phyloP scores from a whole-genome alignment of 1,284 basidiomycete genomes.

The Cryptococcus sp. region DNA sequence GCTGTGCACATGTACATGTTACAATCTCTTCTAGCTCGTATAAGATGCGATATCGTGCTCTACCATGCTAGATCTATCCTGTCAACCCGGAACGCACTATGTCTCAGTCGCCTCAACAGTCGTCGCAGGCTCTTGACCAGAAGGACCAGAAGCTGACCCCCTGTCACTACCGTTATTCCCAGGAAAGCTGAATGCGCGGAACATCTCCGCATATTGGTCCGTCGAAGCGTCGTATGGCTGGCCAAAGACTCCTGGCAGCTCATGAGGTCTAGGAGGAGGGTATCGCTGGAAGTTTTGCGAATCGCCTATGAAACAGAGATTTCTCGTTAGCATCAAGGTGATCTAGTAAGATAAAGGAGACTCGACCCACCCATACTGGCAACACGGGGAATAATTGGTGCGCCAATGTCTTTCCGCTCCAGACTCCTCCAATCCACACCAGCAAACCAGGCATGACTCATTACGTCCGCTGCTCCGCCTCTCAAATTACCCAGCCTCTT shows the following conservation, averaged over 20 bases:
- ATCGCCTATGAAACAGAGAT: slow-evolving; percentile 39
- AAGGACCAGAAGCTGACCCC: neutral
- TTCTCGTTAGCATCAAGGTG: neutral
- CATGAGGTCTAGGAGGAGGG: slow-evolving; percentile 51
- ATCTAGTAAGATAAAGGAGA: slow-evolving; percentile 1
- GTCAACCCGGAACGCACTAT: too few species aligned
- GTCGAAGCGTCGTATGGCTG: slow-evolving; percentile 38
- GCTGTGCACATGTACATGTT: too few species aligned
- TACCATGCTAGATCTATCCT: too few species aligned
- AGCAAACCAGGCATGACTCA: slow-evolving; percentile 56
- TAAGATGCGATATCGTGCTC: too few species aligned
- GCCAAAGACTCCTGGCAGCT: slow-evolving; percentile 52
- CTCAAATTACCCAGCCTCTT: slow-evolving; percentile 56
- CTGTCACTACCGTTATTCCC: neutral
- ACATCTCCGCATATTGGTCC: slow-evolving; percentile 48
- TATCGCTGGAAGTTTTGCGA: slow-evolving; percentile 55
- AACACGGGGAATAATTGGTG: slow-evolving; percentile 57
- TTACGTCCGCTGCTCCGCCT: slow-evolving; percentile 56
- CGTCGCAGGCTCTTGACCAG: too few species aligned
- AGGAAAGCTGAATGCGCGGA: slow-evolving; percentile 45
- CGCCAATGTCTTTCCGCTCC: slow-evolving; percentile 54
- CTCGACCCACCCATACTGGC: slow-evolving; percentile 51
- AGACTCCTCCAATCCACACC: slow-evolving; percentile 57
- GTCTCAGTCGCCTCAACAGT: neutral
- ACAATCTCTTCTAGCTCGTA: too few species aligned